Evolutionary conservation across 2,329 filamentous ascomycete genomes (phyloP), one percentile per base, ranked within the genome.

Genomic region (Phaeosphaeria sp.): DNA sequence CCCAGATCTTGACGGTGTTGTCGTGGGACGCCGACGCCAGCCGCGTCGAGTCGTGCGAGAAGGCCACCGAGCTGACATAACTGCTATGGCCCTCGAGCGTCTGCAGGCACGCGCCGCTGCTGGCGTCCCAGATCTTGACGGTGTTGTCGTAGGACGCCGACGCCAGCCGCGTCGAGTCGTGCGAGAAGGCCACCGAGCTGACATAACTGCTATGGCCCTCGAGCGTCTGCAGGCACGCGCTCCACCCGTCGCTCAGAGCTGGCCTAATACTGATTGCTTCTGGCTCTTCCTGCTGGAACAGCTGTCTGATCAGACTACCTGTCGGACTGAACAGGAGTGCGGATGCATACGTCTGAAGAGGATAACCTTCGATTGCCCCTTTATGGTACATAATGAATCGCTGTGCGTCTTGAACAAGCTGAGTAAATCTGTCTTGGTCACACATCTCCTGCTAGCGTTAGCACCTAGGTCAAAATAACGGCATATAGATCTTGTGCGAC

Each of bases 351-450:
- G 55, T 20, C 40, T 74, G 68, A 11, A 73, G 57, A 52, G 68
- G 66, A 18, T 18, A 56, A 22, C 47, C 55, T 53, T 66, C 63
- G 27, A 71, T 70, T 45, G 42, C 45, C 22, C 30, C 17, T 40
- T 62, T 65, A 54, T 67, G 60, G 42, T 63, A 68, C 56, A 64
- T 64, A 33, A 69, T 56, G 46, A 74, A 73, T 49, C 61, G 57
- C 6, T 33, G 48, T 22, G 60, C 59, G 45, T 69, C 65, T n/a
- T 65, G 22, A 49, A 63, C 24, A 24, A 64, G 56, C 51, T 51
- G 4, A 45, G 30, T 22, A 20, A 56, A 30, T 45, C 3, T 13
- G 30, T 43, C 21, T 20, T 43, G 43, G 11, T 36, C 22, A 3
- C 2, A 8, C 7, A n/a, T 13, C 3, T 33, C 15, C 30, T 36